These are phyloP conservation scores for Erodium maritimum DNA, from an alignment of 345 rosid species.

Conservation along the genomic window DNA sequence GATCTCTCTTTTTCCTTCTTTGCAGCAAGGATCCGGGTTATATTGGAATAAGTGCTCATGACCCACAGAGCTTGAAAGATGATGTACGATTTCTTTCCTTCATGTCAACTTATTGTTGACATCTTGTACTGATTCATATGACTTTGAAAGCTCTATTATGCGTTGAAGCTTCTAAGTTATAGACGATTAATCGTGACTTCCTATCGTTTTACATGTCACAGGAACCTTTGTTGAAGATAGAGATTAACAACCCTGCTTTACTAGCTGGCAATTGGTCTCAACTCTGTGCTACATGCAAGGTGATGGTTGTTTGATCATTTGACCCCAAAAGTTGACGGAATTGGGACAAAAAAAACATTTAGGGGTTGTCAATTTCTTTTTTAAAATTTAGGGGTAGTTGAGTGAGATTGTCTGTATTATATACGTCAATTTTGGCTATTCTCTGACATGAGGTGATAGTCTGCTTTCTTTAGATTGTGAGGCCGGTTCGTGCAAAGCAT, in stretches of 20 bases:
- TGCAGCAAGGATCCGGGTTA: conserved; percentile 94
- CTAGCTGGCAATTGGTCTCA: conserved; percentile 96
- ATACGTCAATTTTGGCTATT: no score
- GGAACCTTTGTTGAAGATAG: conserved; percentile 90
- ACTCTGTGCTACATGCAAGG: conserved; percentile 99
- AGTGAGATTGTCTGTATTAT: no score
- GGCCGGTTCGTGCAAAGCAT: conserved; percentile 97
- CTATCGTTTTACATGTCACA: conserved; percentile 11
- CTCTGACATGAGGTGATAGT: no score
- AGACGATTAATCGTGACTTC: no score
- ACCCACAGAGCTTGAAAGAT: conserved; percentile 77
- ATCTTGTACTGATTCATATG: no score
- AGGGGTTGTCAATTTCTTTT: no score
- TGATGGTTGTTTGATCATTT: conserved; percentile 18
- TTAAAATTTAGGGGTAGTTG: no score
- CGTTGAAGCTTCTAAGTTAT: no score
- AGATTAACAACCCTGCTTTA: conserved; percentile 83
- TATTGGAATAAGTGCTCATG: conserved; percentile 68
- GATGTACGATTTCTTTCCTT: conserved; percentile 45
- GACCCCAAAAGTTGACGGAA: no score
- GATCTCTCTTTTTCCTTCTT: conserved; percentile 5
- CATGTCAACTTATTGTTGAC: neutral
- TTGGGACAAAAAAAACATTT: no score
- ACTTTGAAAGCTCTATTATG: no score
- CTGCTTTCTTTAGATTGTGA: conserved; percentile 50